phyloP scores from a whole-genome alignment of 2,329 filamentous ascomycete genomes.

The Elsinoe perseae region DNA sequence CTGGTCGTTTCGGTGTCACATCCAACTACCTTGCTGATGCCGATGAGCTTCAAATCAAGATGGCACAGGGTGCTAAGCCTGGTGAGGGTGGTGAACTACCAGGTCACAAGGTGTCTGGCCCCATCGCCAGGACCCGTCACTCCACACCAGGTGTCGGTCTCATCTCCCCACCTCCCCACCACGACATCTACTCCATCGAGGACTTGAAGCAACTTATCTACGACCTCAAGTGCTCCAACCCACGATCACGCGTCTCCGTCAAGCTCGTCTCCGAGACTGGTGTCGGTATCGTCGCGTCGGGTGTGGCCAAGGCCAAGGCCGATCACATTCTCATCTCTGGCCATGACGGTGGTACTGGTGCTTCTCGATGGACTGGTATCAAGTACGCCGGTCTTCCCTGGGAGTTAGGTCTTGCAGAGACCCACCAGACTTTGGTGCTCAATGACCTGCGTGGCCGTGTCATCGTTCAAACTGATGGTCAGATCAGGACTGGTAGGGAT shows the following conservation, averaged over 20 bases:
- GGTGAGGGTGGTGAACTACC: conserved; percentile 96
- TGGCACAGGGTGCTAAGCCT: conserved; percentile 97
- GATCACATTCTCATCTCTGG: conserved; percentile 96
- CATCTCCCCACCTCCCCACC: conserved; percentile 90
- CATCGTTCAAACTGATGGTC: conserved; percentile 92
- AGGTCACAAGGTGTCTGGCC: conserved; percentile 90
- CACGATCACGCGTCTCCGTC: conserved; percentile 83
- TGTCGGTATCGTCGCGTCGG: conserved; percentile 93
- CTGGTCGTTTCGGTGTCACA: conserved; percentile 91
- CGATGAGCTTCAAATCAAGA: conserved; percentile 97
- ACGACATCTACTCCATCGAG: conserved; percentile 98
- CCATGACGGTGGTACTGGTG: conserved; percentile 93
- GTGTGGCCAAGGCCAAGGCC: conserved; percentile 94
- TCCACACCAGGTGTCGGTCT: conserved; percentile 93
- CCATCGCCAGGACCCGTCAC: conserved; percentile 88
- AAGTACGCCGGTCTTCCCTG: conserved; percentile 96
- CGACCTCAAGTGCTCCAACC: conserved; percentile 93
- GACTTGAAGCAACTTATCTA: conserved; percentile 97
- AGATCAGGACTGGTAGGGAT: conserved; percentile 85
- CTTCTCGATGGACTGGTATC: conserved; percentile 96
- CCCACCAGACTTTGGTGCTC: conserved; percentile 88
- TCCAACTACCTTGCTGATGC: conserved; percentile 91
- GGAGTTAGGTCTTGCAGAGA: conserved; percentile 94
- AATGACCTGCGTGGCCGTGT: conserved; percentile 95
- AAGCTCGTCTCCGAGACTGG: conserved; percentile 97